Base-by-base conservation (phyloP, 805 yeast genomes). In the Starmerella apicola region DNA sequence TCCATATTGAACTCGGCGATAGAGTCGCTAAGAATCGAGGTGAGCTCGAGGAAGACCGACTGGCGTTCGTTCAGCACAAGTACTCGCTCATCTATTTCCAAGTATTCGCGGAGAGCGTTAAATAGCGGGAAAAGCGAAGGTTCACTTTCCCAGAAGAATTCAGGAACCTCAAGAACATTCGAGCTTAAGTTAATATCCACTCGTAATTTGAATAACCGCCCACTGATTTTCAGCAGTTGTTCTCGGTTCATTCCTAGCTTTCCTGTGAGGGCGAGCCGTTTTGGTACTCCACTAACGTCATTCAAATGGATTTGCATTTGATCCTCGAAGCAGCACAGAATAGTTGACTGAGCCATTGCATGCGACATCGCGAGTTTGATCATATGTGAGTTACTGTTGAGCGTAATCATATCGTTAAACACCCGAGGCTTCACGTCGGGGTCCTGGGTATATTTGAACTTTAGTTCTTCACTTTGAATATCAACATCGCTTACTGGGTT, bases 301-400 rank as follows among this genome's bases (percentile, higher is more conserved):
- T 76, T 79, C 54, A 91, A 67, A 43, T 81, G 77, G 26, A 77
- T 76, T 12, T 88, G 81, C 78, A 91, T 84, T 51, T 94, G 68
- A 30, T 94, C 81, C 59, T 91, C 98, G 61, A 88, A 91, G 43
- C 86, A 65, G 30, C 94, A 81, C 24, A 91, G 62, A 57, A 86
- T 91, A 1, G 96, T 86, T 48, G 93, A 83, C 60, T 91, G 98
- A 0, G 97, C 96, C 46, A 91, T 83, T 1, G 97, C 95, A 60
- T 91, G 95, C 1, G 96, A 82, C 73, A 91, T 74, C 5, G 96
- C 83, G 42, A 91, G 65, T 56, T 91, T 91, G 51, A 85, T 83
- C 54, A 88, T 69, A 62, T 86, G 96, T 57, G 88, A 96, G 6
- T 94, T 94, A 1, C 88, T 76, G 41, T 91, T 70, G 37, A 91